Percentiles rank a stretch among this genome's conserved stretches.
Evolutionary conservation across 2,329 filamentous ascomycete genomes (phyloP).

Genomic region (Moelleriella libera): DNA sequence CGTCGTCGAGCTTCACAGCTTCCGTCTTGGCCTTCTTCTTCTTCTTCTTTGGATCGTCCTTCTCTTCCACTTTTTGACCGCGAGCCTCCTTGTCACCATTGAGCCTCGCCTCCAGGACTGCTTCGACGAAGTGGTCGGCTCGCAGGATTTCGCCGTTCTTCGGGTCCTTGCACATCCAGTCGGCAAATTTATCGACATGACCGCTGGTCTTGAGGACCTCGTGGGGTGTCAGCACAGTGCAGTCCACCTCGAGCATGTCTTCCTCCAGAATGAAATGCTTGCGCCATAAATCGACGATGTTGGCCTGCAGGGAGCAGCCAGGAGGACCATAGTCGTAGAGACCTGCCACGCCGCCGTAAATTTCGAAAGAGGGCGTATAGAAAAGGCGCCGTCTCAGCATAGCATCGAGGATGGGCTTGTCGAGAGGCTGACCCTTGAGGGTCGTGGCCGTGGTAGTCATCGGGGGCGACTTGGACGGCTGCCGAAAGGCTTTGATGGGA

Average conservation of each 20-base stretch:
- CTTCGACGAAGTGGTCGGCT: slow-evolving; percentile 92
- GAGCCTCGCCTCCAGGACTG: slow-evolving; percentile 73
- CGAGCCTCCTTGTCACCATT: slow-evolving; percentile 89
- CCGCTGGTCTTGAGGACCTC: slow-evolving; percentile 91
- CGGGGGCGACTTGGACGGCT: slow-evolving; percentile 10
- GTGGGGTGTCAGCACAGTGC: slow-evolving; percentile 83
- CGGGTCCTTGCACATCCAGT: slow-evolving; percentile 99
- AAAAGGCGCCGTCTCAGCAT: slow-evolving; percentile 82
- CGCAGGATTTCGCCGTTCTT: slow-evolving; percentile 95
- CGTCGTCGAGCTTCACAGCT: slow-evolving; percentile 76
- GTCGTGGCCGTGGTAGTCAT: slow-evolving; percentile 52
- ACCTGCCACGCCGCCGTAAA: slow-evolving; percentile 79
- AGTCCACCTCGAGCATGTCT: slow-evolving; percentile 92
- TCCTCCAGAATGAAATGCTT: slow-evolving; percentile 89
- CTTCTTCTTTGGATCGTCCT: slow-evolving; percentile 60
- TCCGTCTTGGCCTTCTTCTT: slow-evolving; percentile 81
- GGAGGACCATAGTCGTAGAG: slow-evolving; percentile 91
- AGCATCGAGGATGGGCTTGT: slow-evolving; percentile 67
- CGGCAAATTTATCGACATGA: slow-evolving; percentile 94
- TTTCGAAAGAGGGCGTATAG: slow-evolving; percentile 91
- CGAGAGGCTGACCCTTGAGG: slow-evolving; percentile 79
- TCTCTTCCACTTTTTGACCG: slow-evolving; percentile 64
- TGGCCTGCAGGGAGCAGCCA: slow-evolving; percentile 72
- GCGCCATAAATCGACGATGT: slow-evolving; percentile 79
- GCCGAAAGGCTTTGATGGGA: slow-evolving; percentile 15